Evolutionary conservation across 176 grass and related monocot genomes (phyloP), one percentile per base, ranked within the genome.

Genomic region (Poa pratensis): DNA sequence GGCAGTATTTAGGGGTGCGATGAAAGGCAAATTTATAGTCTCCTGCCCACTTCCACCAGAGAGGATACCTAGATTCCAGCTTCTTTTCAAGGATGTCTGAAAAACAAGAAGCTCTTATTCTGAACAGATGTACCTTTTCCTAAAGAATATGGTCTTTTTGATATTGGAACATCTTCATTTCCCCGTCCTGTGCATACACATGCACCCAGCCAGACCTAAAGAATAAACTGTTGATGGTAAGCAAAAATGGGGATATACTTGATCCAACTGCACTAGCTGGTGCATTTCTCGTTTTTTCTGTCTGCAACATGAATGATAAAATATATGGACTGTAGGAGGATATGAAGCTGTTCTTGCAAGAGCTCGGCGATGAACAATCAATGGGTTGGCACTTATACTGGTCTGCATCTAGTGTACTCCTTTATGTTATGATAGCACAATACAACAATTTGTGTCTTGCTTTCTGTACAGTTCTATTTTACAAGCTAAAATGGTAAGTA

Each of bases 11-110:
- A 90, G 95, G 88, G 95, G 93, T 2, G 91, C 95, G 20, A 98
- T 98, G 95, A 95, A 92, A 87, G 95, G 95, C 20, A 98, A 98
- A 82, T 55, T 95, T 69, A 98, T 95, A 74, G 91, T 98, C 11
- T 73, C 69, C n/a, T 98, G 93, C 79, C 89, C 95, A 6, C 87
- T 92, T 88, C 91, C 96, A 81, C 93, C 86, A 13, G 91, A 98
- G 57, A 95, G 87, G 61, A 86, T 98, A 87, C 87, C 89, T 28
- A 94, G 83, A 87, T 95, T 94, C 64, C 91, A 93, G 12, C 82
- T 98, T 46, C 87, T 98, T 90, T 98, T 95, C 87, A 98, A 95
- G 81, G 93, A 90, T 69, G 49, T 98, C 49, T 98, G 81, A 90
- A 18, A 18, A 5, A 46, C 63, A 57, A 4, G 23, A 40, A 62